Conservation (phyloP, 1,284 basidiomycete genomes). For the Ustilago nuda region DNA sequence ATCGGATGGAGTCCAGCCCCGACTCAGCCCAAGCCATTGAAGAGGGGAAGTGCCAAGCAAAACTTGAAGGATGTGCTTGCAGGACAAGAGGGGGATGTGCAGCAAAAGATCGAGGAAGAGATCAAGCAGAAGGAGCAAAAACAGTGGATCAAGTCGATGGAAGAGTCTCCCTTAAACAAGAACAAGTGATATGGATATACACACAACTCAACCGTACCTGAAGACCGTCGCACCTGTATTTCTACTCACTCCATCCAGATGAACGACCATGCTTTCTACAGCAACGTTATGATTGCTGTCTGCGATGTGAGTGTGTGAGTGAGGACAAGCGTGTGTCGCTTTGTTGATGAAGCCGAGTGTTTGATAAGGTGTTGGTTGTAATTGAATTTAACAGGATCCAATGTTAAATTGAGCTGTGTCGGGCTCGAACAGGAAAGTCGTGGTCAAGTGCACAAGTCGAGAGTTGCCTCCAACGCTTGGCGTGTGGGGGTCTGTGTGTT, state of each 20-base stretch:
- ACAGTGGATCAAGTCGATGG: conserved; percentile 40
- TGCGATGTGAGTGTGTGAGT: no score
- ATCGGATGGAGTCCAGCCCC: conserved; percentile 98
- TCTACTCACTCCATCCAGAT: background rate
- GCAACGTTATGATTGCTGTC: no score
- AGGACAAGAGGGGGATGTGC: conserved; percentile 30
- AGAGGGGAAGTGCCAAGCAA: conserved; percentile 83
- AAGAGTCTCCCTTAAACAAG: conserved; percentile 13
- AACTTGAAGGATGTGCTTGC: conserved; percentile 78
- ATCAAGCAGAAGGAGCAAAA: conserved; percentile 23
- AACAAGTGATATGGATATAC: conserved; percentile 1
- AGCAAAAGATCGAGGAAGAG: conserved; percentile 23
- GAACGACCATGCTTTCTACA: no score
- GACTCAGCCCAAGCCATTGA: conserved; percentile 83
- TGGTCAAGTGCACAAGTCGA: background rate
- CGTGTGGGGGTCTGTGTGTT: background rate
- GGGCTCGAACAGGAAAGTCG: conserved; percentile 2
- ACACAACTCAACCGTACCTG: background rate
- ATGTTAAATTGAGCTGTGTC: no score
- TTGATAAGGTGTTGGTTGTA: background rate
- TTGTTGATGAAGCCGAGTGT: background rate
- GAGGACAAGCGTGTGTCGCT: no score
- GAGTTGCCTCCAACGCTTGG: conserved; percentile 1
- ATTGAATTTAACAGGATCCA: background rate
- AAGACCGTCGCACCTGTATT: background rate